Evolutionary conservation across 192 early-diverging fungal species (phyloP).

Genomic region (Backusella psychrophila): DNA sequence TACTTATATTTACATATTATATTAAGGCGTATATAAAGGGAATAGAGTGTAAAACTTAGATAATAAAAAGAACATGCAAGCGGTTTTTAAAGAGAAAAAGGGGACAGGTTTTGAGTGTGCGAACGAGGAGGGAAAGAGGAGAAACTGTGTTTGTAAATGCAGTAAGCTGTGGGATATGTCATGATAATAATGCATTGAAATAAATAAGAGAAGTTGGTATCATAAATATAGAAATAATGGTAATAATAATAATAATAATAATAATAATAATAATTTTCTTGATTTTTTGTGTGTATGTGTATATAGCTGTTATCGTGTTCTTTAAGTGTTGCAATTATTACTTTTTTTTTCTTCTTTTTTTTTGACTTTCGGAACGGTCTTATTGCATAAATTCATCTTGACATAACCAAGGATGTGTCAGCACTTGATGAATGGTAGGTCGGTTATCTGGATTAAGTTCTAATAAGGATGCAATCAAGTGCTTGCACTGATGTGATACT

Average conservation of each 20-base stretch:
- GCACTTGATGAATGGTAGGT: slow-evolving; percentile 52
- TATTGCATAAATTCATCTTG: slow-evolving; percentile 16
- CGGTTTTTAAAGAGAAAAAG: neutral
- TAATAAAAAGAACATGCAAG: slow-evolving; percentile 1
- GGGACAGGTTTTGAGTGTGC: slow-evolving; percentile 2
- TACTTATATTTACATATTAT: slow-evolving; percentile 9
- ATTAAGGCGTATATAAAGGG: neutral
- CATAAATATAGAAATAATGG: neutral
- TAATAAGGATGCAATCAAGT: slow-evolving; percentile 60
- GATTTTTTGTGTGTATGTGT: neutral
- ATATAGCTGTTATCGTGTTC: neutral
- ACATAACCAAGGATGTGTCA: slow-evolving; percentile 54
- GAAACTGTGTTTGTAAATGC: neutral
- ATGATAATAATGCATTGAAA: slow-evolving; percentile 4
- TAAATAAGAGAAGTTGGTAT: neutral
- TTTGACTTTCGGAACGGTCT: neutral
- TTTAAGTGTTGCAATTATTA: neutral
- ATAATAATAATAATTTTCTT: neutral
- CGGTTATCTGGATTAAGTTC: slow-evolving; percentile 50
- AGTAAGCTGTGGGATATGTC: neutral
- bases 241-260: neutral
- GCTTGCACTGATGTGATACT: slow-evolving; percentile 48
- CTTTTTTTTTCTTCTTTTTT: neutral
- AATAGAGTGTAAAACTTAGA: neutral
- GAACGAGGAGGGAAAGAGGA: neutral